Conservation (phyloP, 345 rosid genomes). For the Gossypioides kirkii region DNA sequence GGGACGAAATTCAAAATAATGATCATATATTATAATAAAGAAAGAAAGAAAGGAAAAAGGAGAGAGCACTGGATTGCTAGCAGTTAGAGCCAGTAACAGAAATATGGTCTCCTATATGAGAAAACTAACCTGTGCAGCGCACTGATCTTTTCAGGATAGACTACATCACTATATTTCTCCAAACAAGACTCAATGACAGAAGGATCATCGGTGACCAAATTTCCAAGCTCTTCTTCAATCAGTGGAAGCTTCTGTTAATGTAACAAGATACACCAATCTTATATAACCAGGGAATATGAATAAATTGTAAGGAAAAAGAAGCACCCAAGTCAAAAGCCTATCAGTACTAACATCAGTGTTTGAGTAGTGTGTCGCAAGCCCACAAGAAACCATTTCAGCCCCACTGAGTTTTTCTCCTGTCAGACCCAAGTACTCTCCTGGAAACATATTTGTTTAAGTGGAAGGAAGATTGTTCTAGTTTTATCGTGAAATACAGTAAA, state of each 20-base stretch:
- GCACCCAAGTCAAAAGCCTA: background rate
- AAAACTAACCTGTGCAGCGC: conserved; percentile 62
- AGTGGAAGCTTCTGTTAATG: conserved; percentile 50
- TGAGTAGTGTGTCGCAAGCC: conserved; percentile 84
- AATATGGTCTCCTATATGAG: background rate
- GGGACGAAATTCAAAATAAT: conserved; percentile 5
- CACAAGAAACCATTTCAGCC: conserved; percentile 85
- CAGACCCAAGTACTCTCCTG: conserved; percentile 89
- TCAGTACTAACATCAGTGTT: conserved; percentile 42
- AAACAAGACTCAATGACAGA: conserved; percentile 66
- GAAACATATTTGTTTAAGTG: conserved; percentile 19
- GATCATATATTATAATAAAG: background rate
- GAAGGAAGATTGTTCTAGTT: background rate
- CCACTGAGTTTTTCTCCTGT: conserved; percentile 81
- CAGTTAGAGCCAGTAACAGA: background rate
- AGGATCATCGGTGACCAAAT: conserved; percentile 78
- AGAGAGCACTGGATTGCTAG: background rate
- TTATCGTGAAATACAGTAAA: background rate
- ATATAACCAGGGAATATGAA: conserved; percentile 12
- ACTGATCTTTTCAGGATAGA: conserved; percentile 60
- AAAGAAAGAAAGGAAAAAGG: background rate
- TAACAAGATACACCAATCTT: conserved; percentile 4
- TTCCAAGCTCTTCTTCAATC: conserved; percentile 62
- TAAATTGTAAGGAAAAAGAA: background rate
- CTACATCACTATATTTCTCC: conserved; percentile 58